Evolutionary conservation across 2,329 filamentous ascomycete genomes (phyloP), one percentile per base, ranked within the genome.

Genomic region (Ophiostoma tasmaniense): DNA sequence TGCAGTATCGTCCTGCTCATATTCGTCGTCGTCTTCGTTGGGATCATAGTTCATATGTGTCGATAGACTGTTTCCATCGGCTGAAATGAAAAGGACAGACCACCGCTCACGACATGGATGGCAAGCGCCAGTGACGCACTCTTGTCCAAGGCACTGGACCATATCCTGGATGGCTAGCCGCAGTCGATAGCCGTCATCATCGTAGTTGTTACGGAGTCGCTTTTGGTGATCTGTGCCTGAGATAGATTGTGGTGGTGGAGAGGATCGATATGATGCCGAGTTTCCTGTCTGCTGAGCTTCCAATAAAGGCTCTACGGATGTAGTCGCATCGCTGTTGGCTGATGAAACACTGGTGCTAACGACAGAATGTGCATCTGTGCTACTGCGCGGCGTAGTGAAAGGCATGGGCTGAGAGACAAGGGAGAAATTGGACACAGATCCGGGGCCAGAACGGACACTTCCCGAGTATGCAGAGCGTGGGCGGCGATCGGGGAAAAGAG

Each of bases 71-170:
- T 87, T 88, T 39, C 91, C 91, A 76, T 93, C 88, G 0, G 87
- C 79, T 0, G 90, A 90, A 69, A 96, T 86, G 74, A 93, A 94
- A 10, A 96, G 80, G 7, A 95, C 89, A 4, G 90, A 86, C 92
- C 92, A 96, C 69, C 89, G 84, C 78, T 96, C 92, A 1, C 89
- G 89, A 71, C 91, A 94, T 10, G 92, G 92, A 74, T 95, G 90
- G 68, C 88, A 89, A 17, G 86, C 82, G 28, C 90, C 90, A 66
- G 88, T 86, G 22, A 89, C 82, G 14, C 81, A 84, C 17, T 92
- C 88, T 7, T 81, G 74, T 4, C 90, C 89, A 11, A 92, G 79
- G 6, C 83, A 83, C 64, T 90, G 86, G 7, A 81, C 83, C 87
- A 93, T 88, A 74, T 92, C 89, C 68, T 90, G 87, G 67, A 91